Evolutionary conservation across 441 rosid genomes (phyloP).

Genomic region (Arabidopsis lyrata): DNA sequence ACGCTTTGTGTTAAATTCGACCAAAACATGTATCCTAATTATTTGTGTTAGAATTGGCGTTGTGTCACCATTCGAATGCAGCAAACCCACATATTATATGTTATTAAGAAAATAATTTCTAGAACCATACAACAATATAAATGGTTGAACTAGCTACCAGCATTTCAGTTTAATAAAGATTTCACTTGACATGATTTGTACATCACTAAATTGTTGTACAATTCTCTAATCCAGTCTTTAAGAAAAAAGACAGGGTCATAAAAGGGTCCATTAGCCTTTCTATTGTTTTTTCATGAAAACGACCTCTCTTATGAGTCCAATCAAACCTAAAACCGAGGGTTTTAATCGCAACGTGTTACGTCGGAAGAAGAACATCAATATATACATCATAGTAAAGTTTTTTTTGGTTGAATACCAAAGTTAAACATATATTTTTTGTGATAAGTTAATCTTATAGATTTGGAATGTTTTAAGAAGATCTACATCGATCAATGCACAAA

Average conservation of each 20-base stretch:
- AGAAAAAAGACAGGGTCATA: not conserved
- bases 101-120: no score
- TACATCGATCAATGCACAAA: constrained; percentile 34
- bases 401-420: not conserved
- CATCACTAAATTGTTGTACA: no score
- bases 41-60: not conserved
- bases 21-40: not conserved
- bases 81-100: no score
- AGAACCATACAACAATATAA: no score
- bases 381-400: not conserved
- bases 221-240: not conserved
- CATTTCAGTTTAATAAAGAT: not conserved
- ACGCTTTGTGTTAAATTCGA: not conserved
- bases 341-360: not conserved
- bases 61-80: not conserved
- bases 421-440: not conserved
- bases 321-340: not conserved
- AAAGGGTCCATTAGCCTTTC: not conserved
- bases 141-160: not conserved
- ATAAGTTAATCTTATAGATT: constrained; percentile 13
- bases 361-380: not conserved
- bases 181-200: not conserved
- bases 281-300: not conserved
- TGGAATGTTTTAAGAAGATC: constrained; percentile 37
- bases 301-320: not conserved